Evolutionary conservation across 148 eudicot genomes (phyloP).

Genomic region (Camellia japonica): DNA sequence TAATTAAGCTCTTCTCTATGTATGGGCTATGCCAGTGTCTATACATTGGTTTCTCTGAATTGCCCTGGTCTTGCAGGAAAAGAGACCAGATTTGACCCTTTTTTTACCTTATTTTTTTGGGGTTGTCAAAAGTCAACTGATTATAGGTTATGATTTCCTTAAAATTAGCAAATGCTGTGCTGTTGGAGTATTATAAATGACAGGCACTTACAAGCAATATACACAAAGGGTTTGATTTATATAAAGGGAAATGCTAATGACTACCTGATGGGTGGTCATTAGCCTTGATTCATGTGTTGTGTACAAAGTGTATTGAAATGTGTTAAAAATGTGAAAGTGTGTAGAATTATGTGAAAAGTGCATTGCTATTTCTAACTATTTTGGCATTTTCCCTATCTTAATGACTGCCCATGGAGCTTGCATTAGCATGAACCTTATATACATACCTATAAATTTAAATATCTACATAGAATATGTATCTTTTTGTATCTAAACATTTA

Average conservation of each 20-base stretch:
- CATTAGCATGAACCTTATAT: too few species aligned
- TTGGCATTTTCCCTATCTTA: too few species aligned
- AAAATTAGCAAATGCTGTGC: not conserved
- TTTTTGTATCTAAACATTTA: not conserved
- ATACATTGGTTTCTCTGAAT: not conserved
- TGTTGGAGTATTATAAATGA: not conserved
- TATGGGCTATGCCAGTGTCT: constrained; percentile 9
- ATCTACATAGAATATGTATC: not conserved
- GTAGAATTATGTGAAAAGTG: too few species aligned
- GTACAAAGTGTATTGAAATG: too few species aligned
- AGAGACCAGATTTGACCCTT: not conserved
- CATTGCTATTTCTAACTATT: too few species aligned
- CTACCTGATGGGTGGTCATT: too few species aligned
- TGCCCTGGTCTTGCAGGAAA: not conserved
- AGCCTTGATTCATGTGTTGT: too few species aligned
- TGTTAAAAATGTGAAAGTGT: too few species aligned
- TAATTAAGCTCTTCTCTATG: constrained; percentile 24
- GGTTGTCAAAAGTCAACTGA: not conserved
- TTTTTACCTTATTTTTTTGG: not conserved
- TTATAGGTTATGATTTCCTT: not conserved
- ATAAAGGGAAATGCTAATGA: too few species aligned
- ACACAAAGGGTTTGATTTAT: too few species aligned
- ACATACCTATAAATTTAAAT: not conserved
- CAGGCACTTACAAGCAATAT: too few species aligned
- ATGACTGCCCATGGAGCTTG: too few species aligned